Percentiles rank a stretch among this genome's conserved stretches.
These are phyloP conservation scores for Ceratocystis cacaofunesta DNA, from an alignment of 2,329 filamentous ascomycete species.

Conservation along the genomic window DNA sequence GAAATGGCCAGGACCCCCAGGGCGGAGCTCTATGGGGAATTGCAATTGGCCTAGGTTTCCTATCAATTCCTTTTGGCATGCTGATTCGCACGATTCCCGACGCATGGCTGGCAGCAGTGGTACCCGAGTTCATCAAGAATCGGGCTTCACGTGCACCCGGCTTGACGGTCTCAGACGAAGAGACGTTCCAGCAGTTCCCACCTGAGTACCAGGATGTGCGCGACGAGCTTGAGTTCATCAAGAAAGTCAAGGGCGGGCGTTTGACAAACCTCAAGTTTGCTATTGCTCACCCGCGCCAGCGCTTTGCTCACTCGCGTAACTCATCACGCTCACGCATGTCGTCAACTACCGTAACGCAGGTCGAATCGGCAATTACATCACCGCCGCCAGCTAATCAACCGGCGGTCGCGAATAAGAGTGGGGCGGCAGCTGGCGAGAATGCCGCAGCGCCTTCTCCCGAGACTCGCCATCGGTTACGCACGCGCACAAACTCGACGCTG, in stretches of 20 bases:
- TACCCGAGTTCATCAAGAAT: conserved; percentile 40
- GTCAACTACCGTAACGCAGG: conserved; percentile 33
- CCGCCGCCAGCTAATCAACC: conserved; percentile 29
- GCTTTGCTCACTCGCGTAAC: conserved; percentile 35
- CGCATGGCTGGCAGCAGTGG: conserved; percentile 38
- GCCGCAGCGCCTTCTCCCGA: conserved; percentile 23
- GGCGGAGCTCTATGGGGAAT: conserved; percentile 72
- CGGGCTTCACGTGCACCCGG: conserved; percentile 34
- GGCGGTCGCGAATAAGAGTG: conserved; percentile 35
- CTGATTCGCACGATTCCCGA: conserved; percentile 75
- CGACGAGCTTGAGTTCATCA: conserved; percentile 67
- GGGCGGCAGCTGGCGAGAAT: conserved; percentile 26
- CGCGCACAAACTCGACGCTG: conserved; percentile 54
- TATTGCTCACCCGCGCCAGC: conserved; percentile 54
- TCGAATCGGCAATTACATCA: conserved; percentile 37
- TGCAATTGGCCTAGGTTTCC: conserved; percentile 64
- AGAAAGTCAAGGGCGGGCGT: conserved; percentile 65
- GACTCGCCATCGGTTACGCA: conserved; percentile 44
- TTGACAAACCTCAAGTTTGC: conserved; percentile 69
- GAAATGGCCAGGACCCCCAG: conserved; percentile 35
- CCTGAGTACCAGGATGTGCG: conserved; percentile 58
- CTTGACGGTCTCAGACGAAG: conserved; percentile 49
- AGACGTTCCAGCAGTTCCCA: conserved; percentile 53
- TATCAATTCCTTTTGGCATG: conserved; percentile 76
- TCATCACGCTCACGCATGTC: conserved; percentile 50